phyloP scores from a whole-genome alignment of 1,284 basidiomycete species.

The Cryptococcus sp. region DNA sequence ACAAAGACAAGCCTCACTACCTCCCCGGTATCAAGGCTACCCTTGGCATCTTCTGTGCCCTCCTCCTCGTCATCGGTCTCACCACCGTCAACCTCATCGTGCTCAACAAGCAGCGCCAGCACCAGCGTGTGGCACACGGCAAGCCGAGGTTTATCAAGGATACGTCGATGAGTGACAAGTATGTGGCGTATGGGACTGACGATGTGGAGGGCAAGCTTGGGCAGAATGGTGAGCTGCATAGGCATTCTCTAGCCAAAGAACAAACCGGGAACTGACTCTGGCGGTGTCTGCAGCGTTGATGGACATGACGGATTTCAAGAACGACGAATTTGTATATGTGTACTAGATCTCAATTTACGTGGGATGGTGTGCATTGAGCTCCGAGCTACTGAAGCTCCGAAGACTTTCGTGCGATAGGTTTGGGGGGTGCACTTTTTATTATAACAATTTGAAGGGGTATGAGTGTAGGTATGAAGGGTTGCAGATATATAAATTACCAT shows the following conservation, averaged over 20 bases:
- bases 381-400: too few relatives aligned
- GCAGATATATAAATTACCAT: too few relatives aligned
- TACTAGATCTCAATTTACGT: conserved; percentile 17
- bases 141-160: conserved; percentile 44
- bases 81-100: conserved; percentile 34
- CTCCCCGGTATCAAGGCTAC: conserved; percentile 39
- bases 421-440: too few relatives aligned
- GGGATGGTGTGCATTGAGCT: too few relatives aligned
- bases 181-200: conserved; percentile 29
- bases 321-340: conserved; percentile 35
- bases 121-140: conserved; percentile 43
- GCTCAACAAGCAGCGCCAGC: conserved; percentile 43
- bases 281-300: too few relatives aligned
- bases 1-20: conserved; percentile 44
- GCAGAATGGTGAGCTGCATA: conserved; percentile 20
- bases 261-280: neutral
- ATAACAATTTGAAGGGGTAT: too few relatives aligned
- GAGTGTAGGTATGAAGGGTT: too few relatives aligned
- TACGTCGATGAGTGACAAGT: conserved; percentile 40
- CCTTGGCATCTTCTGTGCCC: conserved; percentile 43
- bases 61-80: conserved; percentile 31
- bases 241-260: too few relatives aligned
- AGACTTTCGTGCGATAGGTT: too few relatives aligned
- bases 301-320: conserved; percentile 43
- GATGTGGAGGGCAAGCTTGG: conserved; percentile 12